These are phyloP conservation scores for Urtica urens DNA, from an alignment of 306 rosid species.

Conservation along the genomic window DNA sequence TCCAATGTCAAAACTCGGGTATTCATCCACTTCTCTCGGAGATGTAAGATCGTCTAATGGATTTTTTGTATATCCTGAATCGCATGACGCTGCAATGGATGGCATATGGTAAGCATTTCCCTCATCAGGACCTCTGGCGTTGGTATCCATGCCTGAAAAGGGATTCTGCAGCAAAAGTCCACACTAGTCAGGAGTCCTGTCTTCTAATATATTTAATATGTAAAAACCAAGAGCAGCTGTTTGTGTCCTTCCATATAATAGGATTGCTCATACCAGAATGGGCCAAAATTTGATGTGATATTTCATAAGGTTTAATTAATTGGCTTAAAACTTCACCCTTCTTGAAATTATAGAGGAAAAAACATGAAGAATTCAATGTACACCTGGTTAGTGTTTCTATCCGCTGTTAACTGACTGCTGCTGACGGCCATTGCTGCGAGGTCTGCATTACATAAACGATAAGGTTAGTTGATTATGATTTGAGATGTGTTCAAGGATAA, in stretches of 20 bases:
- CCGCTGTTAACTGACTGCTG: slow-evolving; percentile 18
- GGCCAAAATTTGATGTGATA: too few species aligned
- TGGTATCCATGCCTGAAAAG: slow-evolving; percentile 29
- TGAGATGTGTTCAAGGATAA: not conserved
- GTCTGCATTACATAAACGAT: too few species aligned
- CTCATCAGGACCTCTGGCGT: slow-evolving; percentile 16
- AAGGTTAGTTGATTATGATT: slow-evolving; percentile 9
- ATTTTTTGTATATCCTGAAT: slow-evolving; percentile 18
- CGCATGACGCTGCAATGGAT: slow-evolving; percentile 14
- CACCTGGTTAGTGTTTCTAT: slow-evolving; percentile 40
- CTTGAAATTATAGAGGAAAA: not conserved
- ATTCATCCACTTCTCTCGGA: slow-evolving; percentile 18
- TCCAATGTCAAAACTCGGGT: slow-evolving; percentile 76
- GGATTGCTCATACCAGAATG: too few species aligned
- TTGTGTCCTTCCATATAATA: too few species aligned
- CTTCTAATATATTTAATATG: too few species aligned
- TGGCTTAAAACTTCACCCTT: too few species aligned
- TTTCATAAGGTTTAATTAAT: too few species aligned
- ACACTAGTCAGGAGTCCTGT: too few species aligned
- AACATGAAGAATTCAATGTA: slow-evolving; percentile 8
- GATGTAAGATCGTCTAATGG: slow-evolving; percentile 21
- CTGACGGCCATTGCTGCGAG: slow-evolving; percentile 32
- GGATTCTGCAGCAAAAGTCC: slow-evolving; percentile 18
- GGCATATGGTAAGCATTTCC: slow-evolving; percentile 17
- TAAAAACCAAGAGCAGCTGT: too few species aligned